Percentiles rank a stretch among this genome's conserved stretches.
Evolutionary conservation across 768 basidiomycete genomes (phyloP).

Genomic region (Lyophyllum atratum): DNA sequence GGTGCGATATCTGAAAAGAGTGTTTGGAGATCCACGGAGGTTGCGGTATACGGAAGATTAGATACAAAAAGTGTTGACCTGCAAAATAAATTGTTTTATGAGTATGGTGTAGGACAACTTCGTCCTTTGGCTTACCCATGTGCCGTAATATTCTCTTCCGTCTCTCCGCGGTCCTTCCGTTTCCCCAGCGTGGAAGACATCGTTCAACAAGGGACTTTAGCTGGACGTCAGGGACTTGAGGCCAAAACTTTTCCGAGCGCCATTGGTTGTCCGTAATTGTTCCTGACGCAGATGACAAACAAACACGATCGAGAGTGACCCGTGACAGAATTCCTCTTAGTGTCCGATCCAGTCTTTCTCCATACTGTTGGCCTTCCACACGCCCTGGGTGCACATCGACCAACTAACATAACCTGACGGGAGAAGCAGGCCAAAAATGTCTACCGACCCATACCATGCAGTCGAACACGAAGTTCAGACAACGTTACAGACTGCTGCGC

Average conservation of each 20-base stretch:
- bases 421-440: constrained; percentile 41
- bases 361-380: neutral
- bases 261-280: neutral
- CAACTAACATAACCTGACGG: too few species aligned
- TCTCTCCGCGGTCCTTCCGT: constrained; percentile 42
- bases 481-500: constrained; percentile 69
- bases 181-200: constrained; percentile 40
- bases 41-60: constrained; percentile 88
- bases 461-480: constrained; percentile 83
- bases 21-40: constrained; percentile 87
- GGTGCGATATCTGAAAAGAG: constrained; percentile 96
- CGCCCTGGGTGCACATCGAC: neutral
- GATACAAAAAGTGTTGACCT: constrained; percentile 92
- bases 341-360: neutral
- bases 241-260: neutral
- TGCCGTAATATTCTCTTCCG: constrained; percentile 10
- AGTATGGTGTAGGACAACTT: neutral
- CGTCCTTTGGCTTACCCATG: constrained; percentile 35
- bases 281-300: neutral
- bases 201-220: neutral
- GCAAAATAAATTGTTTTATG: constrained; percentile 1
- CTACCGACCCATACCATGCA: constrained; percentile 84
- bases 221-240: neutral
- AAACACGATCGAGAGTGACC: neutral
- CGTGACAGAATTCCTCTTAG: too few species aligned